Base-by-base conservation (phyloP, 345 rosid species). In the Pseudoturritis turrita region DNA sequence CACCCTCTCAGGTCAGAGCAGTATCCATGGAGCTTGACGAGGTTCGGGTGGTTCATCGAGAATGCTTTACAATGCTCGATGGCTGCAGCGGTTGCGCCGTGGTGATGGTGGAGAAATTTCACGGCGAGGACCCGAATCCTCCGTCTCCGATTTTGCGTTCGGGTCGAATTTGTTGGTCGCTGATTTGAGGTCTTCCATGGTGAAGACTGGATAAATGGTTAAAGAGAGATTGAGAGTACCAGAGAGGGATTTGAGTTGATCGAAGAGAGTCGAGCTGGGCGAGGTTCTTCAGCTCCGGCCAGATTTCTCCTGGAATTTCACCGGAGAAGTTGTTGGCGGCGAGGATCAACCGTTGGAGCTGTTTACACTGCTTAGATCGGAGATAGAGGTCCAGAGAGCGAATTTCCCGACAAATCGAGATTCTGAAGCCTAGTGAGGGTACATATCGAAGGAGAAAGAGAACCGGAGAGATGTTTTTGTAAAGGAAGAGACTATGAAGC, bases 1-100 rank as follows among this genome's bases (percentile, higher is more conserved):
- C n/a, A n/a, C 0, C 98, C 98, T 78, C 98, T 85, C 33, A 94
- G 96, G 69, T 93, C 98, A 70, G 90, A 83, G 87, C 98, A 93
- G 58, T 93, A 93, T 5, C 98, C 98, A 45, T 93, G 96, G 54
- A 93, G 90, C 77, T 79, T 90, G 7, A 93, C 98, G 11, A 93
- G 89, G 75, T 90, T 90, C 3, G 89, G 96, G 39, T 93, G 97
- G 31, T 86, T 93, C 66, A 85, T 75, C 0, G 89, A 85, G 69
- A 88, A 75, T 7, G 95, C 87, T 49, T 75, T 83, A 31, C 84
- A 74, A 35, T 67, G 62, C 10, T 59, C 81, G 6, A 74, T 35
- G 19, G 79, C 77, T 2, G 83, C 79, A 6, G 78, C 82, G 25
- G 84, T 69, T 26, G 60, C 67, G 19, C 78, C 81, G 68, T 81